These are phyloP conservation scores for Hygrophoropsis aurantiaca DNA, from an alignment of 768 basidiomycete genomes.

Conservation along the genomic window DNA sequence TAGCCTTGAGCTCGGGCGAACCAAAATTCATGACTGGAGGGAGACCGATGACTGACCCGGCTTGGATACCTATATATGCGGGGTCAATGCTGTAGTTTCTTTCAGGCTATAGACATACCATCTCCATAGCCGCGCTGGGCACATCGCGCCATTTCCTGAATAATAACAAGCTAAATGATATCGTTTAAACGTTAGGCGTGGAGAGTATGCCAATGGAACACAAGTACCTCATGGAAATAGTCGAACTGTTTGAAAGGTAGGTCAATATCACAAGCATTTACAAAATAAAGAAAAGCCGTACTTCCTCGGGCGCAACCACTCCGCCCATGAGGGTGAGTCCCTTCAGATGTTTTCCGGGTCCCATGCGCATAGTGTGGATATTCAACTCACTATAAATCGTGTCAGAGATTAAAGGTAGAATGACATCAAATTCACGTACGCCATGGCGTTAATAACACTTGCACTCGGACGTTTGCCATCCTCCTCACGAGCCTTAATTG, in stretches of 20 bases:
- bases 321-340: conserved; percentile 81
- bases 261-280: conserved; percentile 2
- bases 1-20: conserved; percentile 52
- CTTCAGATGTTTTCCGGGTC: conserved; percentile 83
- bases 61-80: conserved; percentile 46
- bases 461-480: conserved; percentile 56
- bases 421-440: conserved; percentile 27
- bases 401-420: neutral
- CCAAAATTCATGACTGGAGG: conserved; percentile 88
- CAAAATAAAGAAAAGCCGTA: conserved; percentile 18
- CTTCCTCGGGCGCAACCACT: conserved; percentile 77
- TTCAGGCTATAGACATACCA: conserved; percentile 38
- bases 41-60: conserved; percentile 79
- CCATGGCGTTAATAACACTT: conserved; percentile 55
- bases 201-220: neutral
- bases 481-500: conserved; percentile 43
- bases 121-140: conserved; percentile 80
- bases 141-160: conserved; percentile 72
- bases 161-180: conserved; percentile 62
- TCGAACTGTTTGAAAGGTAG: conserved; percentile 57
- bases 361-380: conserved; percentile 66
- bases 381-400: conserved; percentile 35
- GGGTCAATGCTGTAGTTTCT: too few relatives aligned
- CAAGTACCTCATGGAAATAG: conserved; percentile 77
- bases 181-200: neutral